phyloP scores from a whole-genome alignment of 2,329 filamentous ascomycete genomes.

The Akanthomyces lecanii region DNA sequence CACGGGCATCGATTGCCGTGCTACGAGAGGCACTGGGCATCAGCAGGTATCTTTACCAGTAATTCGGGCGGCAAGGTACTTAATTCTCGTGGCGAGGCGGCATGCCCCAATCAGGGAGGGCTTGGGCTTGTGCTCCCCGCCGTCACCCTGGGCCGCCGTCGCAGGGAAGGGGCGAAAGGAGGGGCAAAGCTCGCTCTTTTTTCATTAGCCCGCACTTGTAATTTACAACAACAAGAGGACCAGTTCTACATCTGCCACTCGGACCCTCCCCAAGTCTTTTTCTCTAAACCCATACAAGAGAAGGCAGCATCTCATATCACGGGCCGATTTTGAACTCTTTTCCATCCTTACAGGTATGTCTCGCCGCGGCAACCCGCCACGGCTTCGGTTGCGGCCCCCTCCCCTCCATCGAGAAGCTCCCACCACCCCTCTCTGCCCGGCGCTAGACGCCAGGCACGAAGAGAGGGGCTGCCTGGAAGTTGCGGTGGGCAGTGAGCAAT shows the following conservation, averaged over 20 bases:
- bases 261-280: background rate
- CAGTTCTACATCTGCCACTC: constrained; percentile 14
- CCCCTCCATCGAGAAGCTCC: constrained; percentile 11
- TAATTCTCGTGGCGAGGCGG: background rate
- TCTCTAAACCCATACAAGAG: background rate
- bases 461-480: constrained; percentile 13
- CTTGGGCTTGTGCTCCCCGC: constrained; percentile 12
- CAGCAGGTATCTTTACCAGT: background rate
- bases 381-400: background rate
- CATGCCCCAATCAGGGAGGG: constrained; percentile 4
- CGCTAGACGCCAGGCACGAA: constrained; percentile 8
- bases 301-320: background rate
- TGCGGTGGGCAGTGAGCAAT: constrained; percentile 15
- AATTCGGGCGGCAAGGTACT: background rate
- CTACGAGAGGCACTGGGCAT: background rate
- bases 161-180: constrained; percentile 16
- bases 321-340: background rate
- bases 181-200: constrained; percentile 17
- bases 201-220: constrained; percentile 16
- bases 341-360: constrained; percentile 3
- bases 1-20: background rate
- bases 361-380: background rate
- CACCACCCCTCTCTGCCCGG: constrained; percentile 7
- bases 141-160: background rate
- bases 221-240: constrained; percentile 17